A percentile compares a stretch with the other conserved stretches of the same genome.
Evolutionary conservation across 495 filamentous ascomycete species (phyloP).

Genomic region (Daldinia decipiens): DNA sequence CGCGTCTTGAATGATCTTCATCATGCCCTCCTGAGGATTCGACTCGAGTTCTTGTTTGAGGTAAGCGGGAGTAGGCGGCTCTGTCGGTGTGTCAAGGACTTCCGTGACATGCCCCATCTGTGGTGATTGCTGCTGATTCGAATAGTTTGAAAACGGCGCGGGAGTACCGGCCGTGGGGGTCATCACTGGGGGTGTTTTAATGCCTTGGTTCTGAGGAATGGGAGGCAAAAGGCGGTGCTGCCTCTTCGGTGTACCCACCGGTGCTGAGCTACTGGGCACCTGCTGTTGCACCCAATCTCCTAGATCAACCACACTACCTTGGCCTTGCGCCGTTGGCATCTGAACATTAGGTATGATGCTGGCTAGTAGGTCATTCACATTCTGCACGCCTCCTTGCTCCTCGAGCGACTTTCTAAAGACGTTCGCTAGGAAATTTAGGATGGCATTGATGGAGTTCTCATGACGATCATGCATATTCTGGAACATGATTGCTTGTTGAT

Average conservation of each 20-base stretch:
- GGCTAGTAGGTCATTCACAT: conserved; percentile 75
- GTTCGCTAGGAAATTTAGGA: conserved; percentile 94
- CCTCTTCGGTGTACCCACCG: conserved; percentile 56
- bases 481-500: conserved; percentile 88
- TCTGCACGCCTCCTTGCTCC: conserved; percentile 69
- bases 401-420: conserved; percentile 83
- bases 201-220: conserved; percentile 50
- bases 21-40: conserved; percentile 76
- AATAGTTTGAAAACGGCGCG: conserved; percentile 46
- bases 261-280: conserved; percentile 50
- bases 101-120: conserved; percentile 60
- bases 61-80: conserved; percentile 54
- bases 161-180: conserved; percentile 38
- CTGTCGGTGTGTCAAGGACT: conserved; percentile 56
- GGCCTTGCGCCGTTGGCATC: conserved; percentile 56
- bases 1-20: conserved; percentile 84
- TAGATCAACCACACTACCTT: conserved; percentile 77
- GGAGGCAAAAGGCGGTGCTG: conserved; percentile 59
- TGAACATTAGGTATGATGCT: conserved; percentile 71
- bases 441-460: conserved; percentile 97
- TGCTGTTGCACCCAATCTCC: conserved; percentile 68
- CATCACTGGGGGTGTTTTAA: conserved; percentile 37
- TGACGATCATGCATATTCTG: conserved; percentile 93
- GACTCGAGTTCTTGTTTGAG: conserved; percentile 59
- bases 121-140: conserved; percentile 43